phyloP scores from a whole-genome alignment of 163 green algal genomes.

The Chlamydomonas reinhardtii region DNA sequence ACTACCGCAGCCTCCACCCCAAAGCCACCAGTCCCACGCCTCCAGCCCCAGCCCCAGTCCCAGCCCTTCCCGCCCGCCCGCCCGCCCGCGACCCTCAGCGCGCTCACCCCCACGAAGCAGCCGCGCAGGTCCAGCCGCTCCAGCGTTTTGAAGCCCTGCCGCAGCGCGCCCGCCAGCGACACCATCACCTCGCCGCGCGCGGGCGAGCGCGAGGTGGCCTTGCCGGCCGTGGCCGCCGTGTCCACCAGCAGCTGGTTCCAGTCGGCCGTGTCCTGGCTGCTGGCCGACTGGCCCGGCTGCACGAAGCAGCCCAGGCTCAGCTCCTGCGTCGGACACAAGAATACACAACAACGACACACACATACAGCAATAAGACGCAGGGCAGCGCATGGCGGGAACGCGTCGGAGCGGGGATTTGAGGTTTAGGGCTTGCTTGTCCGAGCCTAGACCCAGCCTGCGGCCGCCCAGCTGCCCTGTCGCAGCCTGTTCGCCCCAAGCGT shows the following conservation, averaged over 20 bases:
- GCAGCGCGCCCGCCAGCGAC: constrained; percentile 17
- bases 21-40: no score
- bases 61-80: not conserved
- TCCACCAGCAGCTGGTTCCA: constrained; percentile 48
- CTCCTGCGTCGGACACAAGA: constrained; percentile 4
- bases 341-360: no score
- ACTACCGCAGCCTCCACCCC: not conserved
- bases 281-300: not conserved
- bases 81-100: not conserved
- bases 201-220: not conserved
- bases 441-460: no score
- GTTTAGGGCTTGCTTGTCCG: no score
- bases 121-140: constrained; percentile 44
- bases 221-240: not conserved
- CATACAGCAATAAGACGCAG: no score
- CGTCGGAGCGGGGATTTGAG: no score
- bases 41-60: no score
- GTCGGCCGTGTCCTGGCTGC: constrained; percentile 2
- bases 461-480: no score
- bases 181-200: constrained; percentile 35
- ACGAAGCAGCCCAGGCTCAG: constrained; percentile 35
- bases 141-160: constrained; percentile 44
- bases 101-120: constrained; percentile 43
- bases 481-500: no score
- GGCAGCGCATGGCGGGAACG: no score